Evolutionary conservation across 1,284 basidiomycete species (phyloP), one percentile per base, ranked within the genome.

Genomic region (Fomitopsis betulina): DNA sequence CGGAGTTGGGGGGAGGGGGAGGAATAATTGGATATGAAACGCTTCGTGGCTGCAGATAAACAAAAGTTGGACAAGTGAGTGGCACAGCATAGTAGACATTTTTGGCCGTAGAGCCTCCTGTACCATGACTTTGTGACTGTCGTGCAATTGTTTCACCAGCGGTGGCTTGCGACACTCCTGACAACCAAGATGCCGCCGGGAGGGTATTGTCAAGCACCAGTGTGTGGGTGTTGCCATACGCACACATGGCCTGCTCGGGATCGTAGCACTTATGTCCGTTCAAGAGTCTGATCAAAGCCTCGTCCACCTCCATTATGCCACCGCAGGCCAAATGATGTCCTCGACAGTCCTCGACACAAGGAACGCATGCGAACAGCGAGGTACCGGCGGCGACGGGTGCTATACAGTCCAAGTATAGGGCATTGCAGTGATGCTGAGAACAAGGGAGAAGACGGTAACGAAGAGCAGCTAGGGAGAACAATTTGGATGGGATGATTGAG

Each of bases 1-100:
- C 53, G 64, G 63, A 60, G 43, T 68, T 58, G 65, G 51, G 19
- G 38, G 35, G 39, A 32, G 12, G 53, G 37, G 25, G 21, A 10
- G 13, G 8, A n/a, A n/a, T n/a, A n/a, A n/a, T n/a, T n/a, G n/a
- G n/a, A n/a, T n/a, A n/a, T n/a, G n/a, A n/a, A n/a, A n/a, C n/a
- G n/a, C n/a, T n/a, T n/a, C n/a, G n/a, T n/a, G n/a, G n/a, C 55
- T 35, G 13, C 19, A 15, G 7, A 23, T 23, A 10, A 43, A 25
- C 42, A 38, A 38, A 42, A 15, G 45, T 45, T 45, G 45, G 19
- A 47, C 25, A 47, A 27, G 27, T 47, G 23, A 37, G 35, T 37
- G 23, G 27, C 42, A 47, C 6, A 30, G 25, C 45, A 47, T 47
- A 30, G 25, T 37, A 12, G 30, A 23, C 27, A 45, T 45, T 47